Evolutionary conservation across 345 rosid genomes (phyloP).

Genomic region (Cardamine chenopodiifolia): DNA sequence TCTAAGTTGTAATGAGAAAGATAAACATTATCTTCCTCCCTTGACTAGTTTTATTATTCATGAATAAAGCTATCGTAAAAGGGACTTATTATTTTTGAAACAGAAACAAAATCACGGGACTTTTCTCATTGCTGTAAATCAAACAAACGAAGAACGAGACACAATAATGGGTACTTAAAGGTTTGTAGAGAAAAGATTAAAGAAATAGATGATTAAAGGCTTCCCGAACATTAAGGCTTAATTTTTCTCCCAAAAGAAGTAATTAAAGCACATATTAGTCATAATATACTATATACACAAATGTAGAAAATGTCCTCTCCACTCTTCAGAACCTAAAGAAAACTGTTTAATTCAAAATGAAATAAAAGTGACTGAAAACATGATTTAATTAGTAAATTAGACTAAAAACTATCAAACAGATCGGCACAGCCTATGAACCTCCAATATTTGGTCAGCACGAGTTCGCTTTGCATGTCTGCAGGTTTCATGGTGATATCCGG

Average conservation of each 20-base stretch:
- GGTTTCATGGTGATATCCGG: too few relatives aligned
- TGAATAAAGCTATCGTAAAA: slow-evolving; percentile 19
- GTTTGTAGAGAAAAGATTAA: background rate
- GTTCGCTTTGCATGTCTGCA: too few relatives aligned
- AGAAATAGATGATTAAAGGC: slow-evolving; percentile 9
- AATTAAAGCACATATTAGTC: slow-evolving; percentile 12
- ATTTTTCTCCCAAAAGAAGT: slow-evolving; percentile 34
- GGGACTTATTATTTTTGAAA: slow-evolving; percentile 3
- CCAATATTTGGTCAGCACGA: background rate
- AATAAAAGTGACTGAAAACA: background rate
- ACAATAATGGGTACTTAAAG: slow-evolving; percentile 16
- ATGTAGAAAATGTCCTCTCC: slow-evolving; percentile 23
- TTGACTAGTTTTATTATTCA: background rate
- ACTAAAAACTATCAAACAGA: background rate
- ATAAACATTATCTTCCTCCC: slow-evolving; percentile 15
- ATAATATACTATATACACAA: slow-evolving; percentile 19
- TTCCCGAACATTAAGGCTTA: slow-evolving; percentile 43
- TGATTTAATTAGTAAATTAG: background rate
- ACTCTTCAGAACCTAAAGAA: slow-evolving; percentile 8
- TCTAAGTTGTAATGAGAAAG: slow-evolving; percentile 10
- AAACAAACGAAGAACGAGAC: slow-evolving; percentile 23
- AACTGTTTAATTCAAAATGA: background rate
- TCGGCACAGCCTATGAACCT: background rate
- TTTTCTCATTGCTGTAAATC: slow-evolving; percentile 18
- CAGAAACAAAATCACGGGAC: slow-evolving; percentile 12